These are phyloP conservation scores for Metschnikowia corniflorae DNA, from an alignment of 805 yeast genomes.

Conservation along the genomic window DNA sequence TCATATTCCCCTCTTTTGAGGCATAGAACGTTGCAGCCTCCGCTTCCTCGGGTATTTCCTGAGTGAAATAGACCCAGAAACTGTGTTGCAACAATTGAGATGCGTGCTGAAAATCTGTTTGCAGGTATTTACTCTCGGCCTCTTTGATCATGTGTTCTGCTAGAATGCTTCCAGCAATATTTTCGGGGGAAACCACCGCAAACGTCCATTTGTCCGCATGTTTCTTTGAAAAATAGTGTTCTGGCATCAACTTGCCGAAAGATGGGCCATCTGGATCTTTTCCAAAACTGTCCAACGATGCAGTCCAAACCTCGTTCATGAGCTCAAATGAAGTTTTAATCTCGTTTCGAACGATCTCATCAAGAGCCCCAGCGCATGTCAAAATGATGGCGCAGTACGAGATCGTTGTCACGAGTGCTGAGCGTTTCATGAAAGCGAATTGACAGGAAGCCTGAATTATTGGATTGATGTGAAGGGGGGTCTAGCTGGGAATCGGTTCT, in stretches of 20 bases:
- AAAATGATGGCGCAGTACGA: too few species aligned
- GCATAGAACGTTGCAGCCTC: slow-evolving; percentile 1
- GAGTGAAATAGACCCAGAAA: slow-evolving; percentile 1
- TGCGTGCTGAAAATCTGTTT: slow-evolving; percentile 2
- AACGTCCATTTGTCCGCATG: not conserved
- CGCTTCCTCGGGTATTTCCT: not conserved
- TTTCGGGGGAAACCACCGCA: slow-evolving; percentile 1
- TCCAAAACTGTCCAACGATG: not conserved
- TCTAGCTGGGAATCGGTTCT: too few species aligned
- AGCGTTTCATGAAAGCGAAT: too few species aligned
- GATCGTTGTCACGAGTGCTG: too few species aligned
- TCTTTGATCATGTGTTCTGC: slow-evolving; percentile 1
- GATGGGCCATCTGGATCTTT: not conserved
- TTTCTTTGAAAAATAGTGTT: not conserved
- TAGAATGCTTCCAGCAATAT: not conserved
- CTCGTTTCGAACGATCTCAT: not conserved
- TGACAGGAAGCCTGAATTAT: too few species aligned
- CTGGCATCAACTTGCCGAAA: not conserved
- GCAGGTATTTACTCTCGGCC: not conserved
- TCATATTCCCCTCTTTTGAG: not conserved
- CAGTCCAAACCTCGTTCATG: not conserved
- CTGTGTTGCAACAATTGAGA: not conserved
- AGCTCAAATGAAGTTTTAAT: not conserved
- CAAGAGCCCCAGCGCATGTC: too few species aligned
- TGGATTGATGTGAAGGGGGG: too few species aligned